Percentiles rank a stretch among this genome's conserved stretches.
phyloP scores from a whole-genome alignment of 2,329 filamentous ascomycete species.

The Botrytis elliptica region DNA sequence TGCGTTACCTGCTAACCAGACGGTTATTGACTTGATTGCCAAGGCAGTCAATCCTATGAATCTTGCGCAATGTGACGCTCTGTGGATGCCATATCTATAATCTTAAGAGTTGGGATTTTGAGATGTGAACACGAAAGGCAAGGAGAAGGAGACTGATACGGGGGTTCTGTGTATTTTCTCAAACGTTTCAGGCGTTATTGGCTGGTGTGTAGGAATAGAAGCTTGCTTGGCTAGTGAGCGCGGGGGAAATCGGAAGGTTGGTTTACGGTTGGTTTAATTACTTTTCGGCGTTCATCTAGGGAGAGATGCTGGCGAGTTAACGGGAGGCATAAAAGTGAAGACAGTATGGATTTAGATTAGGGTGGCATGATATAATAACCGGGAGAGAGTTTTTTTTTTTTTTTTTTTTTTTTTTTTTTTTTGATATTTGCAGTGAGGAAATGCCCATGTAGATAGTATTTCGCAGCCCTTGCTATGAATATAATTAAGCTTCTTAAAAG shows the following conservation, averaged over 20 bases:
- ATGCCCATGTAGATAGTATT: background rate
- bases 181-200: background rate
- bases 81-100: conserved; percentile 97
- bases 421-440: background rate
- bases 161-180: conserved; percentile 2
- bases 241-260: background rate
- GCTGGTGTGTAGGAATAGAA: conserved; percentile 12
- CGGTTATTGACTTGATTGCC: conserved; percentile 91
- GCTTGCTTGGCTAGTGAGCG: conserved; percentile 12
- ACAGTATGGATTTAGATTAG: background rate
- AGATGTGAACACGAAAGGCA: background rate
- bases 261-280: background rate
- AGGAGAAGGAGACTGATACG: background rate
- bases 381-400: background rate
- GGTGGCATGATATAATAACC: conserved; percentile 3
- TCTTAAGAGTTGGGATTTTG: background rate
- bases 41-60: conserved; percentile 90
- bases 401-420: background rate
- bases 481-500: background rate
- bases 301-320: background rate
- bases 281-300: background rate
- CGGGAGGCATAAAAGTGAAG: background rate
- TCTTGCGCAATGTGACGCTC: conserved; percentile 79
- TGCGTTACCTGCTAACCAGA: conserved; percentile 92
- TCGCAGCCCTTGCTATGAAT: background rate